A percentile compares a stretch with the other conserved stretches of the same genome.
phyloP scores from a whole-genome alignment of 495 filamentous ascomycete genomes.

The Annulohypoxylon stygium region DNA sequence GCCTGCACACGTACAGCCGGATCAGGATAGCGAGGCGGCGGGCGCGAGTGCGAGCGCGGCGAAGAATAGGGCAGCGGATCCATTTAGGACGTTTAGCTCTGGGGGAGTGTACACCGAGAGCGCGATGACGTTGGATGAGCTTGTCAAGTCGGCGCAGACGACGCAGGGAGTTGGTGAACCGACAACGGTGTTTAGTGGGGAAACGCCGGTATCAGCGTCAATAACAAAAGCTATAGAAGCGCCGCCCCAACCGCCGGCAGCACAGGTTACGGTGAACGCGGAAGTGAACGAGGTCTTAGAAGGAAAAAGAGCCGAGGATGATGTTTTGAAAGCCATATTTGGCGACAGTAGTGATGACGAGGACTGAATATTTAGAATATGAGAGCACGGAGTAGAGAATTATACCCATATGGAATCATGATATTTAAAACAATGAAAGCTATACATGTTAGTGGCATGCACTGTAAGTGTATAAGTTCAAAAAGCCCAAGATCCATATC shows the following conservation, averaged over 20 bases:
- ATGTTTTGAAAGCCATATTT: slow-evolving; percentile 95
- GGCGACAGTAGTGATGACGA: slow-evolving; percentile 85
- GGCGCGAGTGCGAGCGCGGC: too few species aligned
- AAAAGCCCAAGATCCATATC: too few species aligned
- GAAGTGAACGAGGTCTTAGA: slow-evolving; percentile 90
- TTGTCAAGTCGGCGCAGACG: slow-evolving; percentile 62
- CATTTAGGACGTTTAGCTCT: slow-evolving; percentile 47
- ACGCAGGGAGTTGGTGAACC: neutral
- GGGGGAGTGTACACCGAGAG: slow-evolving; percentile 52
- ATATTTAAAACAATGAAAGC: neutral
- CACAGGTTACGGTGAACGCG: slow-evolving; percentile 69
- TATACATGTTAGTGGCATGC: neutral
- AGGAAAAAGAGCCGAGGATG: slow-evolving; percentile 82
- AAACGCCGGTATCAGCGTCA: neutral
- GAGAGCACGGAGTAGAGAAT: neutral
- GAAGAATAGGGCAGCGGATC: slow-evolving; percentile 19
- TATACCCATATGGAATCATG: slow-evolving; percentile 29
- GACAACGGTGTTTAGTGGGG: neutral
- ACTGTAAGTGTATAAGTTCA: too few species aligned
- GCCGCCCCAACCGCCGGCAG: slow-evolving; percentile 31
- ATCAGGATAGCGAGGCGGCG: slow-evolving; percentile 49
- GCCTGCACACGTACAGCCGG: slow-evolving; percentile 76
- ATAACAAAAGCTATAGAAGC: slow-evolving; percentile 21
- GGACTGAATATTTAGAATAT: slow-evolving; percentile 29
- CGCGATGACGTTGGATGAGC: slow-evolving; percentile 65